Conservation (phyloP, 371 early-diverging fungal species). For the Mortierella sp. region DNA sequence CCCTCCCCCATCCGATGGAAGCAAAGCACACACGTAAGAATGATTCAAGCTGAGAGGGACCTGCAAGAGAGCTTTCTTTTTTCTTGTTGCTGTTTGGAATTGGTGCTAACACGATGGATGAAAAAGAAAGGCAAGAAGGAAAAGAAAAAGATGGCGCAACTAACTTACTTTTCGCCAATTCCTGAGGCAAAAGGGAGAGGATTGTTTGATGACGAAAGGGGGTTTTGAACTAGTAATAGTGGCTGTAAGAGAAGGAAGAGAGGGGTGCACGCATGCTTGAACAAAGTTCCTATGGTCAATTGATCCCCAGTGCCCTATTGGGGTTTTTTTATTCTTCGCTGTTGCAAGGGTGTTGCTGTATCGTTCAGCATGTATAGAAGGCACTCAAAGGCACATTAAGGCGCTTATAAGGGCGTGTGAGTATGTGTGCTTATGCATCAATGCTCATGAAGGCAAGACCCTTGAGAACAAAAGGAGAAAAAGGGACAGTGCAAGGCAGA, state of each 20-base stretch:
- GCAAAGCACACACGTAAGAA: too few relatives aligned
- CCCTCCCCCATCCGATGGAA: too few relatives aligned
- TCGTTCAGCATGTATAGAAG: not conserved
- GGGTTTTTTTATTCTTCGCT: not conserved
- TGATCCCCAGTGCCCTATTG: not conserved
- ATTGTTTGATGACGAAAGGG: not conserved
- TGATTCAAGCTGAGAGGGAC: too few relatives aligned
- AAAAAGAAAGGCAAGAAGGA: too few relatives aligned
- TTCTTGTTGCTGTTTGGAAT: too few relatives aligned
- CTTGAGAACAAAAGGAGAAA: not conserved
- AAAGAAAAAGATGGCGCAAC: too few relatives aligned
- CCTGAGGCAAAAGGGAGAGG: too few relatives aligned
- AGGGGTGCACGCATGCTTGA: not conserved
- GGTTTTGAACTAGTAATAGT: not conserved
- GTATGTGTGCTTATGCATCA: not conserved
- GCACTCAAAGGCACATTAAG: not conserved
- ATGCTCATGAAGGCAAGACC: not conserved
- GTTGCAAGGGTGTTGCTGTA: not conserved
- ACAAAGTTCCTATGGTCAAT: not conserved
- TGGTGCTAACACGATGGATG: too few relatives aligned
- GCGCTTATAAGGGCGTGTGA: too few relatives aligned
- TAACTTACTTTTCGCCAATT: too few relatives aligned
- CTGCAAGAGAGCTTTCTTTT: too few relatives aligned
- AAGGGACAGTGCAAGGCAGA: not conserved
- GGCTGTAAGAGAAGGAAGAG: not conserved